Percentiles rank a stretch among this genome's conserved stretches.
phyloP scores from a whole-genome alignment of 2,329 filamentous ascomycete genomes.

The Cucurbitaria berberidis region DNA sequence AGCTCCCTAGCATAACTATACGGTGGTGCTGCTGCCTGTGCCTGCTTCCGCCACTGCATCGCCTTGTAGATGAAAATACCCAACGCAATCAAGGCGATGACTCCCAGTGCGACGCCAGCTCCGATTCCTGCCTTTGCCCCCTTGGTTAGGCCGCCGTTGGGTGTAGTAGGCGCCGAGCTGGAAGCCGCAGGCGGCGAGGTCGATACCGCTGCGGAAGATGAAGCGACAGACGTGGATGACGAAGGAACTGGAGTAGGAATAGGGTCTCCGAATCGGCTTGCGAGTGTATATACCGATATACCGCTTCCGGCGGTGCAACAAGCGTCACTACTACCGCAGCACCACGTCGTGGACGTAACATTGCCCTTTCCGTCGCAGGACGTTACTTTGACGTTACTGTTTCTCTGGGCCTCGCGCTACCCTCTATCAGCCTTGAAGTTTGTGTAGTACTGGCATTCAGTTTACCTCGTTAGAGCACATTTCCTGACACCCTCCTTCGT shows the following conservation, averaged over 20 bases:
- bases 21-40: background rate
- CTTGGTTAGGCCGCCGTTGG: background rate
- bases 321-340: background rate
- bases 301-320: slow-evolving; percentile 4
- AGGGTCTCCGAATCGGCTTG: slow-evolving; percentile 10
- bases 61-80: slow-evolving; percentile 13
- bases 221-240: background rate
- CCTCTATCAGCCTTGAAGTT: background rate
- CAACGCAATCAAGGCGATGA: slow-evolving; percentile 4
- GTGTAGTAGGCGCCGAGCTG: background rate
- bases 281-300: slow-evolving; percentile 4
- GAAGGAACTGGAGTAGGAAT: slow-evolving; percentile 2
- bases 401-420: background rate
- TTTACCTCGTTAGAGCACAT: slow-evolving; percentile 14
- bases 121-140: slow-evolving; percentile 9
- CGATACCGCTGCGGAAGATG: background rate
- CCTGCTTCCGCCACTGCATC: slow-evolving; percentile 12
- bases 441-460: background rate
- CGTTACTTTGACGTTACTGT: slow-evolving; percentile 1
- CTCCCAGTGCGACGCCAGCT: slow-evolving; percentile 5
- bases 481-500: slow-evolving; percentile 14
- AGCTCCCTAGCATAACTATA: background rate
- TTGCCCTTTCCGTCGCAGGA: slow-evolving; percentile 2
- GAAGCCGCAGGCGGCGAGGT: background rate
- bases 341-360: slow-evolving; percentile 1